Conservation (phyloP, 805 yeast species). For the Maudiozyma bulderi region DNA sequence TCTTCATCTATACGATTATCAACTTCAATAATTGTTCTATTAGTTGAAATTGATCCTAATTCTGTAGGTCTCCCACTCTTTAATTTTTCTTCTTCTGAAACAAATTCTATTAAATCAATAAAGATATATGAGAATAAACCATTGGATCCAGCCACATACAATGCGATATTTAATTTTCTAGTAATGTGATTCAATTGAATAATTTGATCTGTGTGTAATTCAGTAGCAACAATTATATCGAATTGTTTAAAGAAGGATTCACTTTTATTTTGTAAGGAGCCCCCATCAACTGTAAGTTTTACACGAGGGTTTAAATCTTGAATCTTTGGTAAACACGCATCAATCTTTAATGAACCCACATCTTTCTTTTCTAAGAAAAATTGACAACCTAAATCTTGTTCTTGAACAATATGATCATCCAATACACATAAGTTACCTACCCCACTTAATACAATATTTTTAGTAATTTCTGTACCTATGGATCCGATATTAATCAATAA, state of each 20-base stretch:
- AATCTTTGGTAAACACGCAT: constrained; percentile 46
- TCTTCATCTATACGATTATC: constrained; percentile 27
- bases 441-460: constrained; percentile 83
- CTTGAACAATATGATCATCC: constrained; percentile 46
- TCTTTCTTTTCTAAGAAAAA: constrained; percentile 55
- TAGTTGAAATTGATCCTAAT: constrained; percentile 38
- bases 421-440: constrained; percentile 65
- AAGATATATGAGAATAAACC: constrained; percentile 81
- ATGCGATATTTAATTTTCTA: constrained; percentile 48
- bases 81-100: constrained; percentile 43
- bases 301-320: constrained; percentile 78
- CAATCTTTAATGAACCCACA: constrained; percentile 47
- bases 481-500: constrained; percentile 66
- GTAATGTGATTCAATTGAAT: constrained; percentile 43
- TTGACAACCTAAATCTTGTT: constrained; percentile 61
- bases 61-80: constrained; percentile 38
- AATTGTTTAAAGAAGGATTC: constrained; percentile 41
- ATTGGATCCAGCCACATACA: constrained; percentile 58
- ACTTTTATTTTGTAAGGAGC: constrained; percentile 16
- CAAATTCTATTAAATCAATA: constrained; percentile 64
- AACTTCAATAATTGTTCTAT: constrained; percentile 36
- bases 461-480: constrained; percentile 71
- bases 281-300: constrained; percentile 37
- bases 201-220: constrained; percentile 37
- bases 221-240: constrained; percentile 70